These are phyloP conservation scores for Penicillium flavigenum DNA, from an alignment of 495 filamentous ascomycete genomes.

Conservation along the genomic window DNA sequence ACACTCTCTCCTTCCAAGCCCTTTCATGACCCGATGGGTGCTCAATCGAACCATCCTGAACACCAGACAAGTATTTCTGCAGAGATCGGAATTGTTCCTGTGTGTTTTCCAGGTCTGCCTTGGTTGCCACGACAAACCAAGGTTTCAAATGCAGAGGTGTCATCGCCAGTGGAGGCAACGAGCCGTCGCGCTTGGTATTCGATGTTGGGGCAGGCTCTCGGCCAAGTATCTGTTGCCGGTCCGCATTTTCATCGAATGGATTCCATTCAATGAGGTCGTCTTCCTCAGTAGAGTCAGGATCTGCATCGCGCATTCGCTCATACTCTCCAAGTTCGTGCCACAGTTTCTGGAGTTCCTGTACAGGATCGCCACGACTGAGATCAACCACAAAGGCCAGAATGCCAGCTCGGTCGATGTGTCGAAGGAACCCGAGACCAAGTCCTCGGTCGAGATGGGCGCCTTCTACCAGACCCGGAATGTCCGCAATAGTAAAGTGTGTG, in stretches of 20 bases:
- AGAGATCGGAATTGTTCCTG: conserved; percentile 71
- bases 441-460: conserved; percentile 91
- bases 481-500: conserved; percentile 86
- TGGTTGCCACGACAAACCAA: conserved; percentile 97
- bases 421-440: conserved; percentile 84
- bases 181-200: conserved; percentile 14
- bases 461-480: conserved; percentile 90
- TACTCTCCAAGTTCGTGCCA: conserved; percentile 91
- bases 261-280: conserved; percentile 35
- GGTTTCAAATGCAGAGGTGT: conserved; percentile 81
- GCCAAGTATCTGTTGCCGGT: conserved; percentile 12
- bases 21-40: conserved; percentile 71
- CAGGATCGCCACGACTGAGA: conserved; percentile 74
- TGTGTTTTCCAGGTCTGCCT: conserved; percentile 80
- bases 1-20: conserved; percentile 64
- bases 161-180: conserved; percentile 38
- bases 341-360: conserved; percentile 70
- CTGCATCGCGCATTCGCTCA: conserved; percentile 65
- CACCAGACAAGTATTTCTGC: conserved; percentile 61
- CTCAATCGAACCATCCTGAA: conserved; percentile 55
- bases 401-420: conserved; percentile 90
- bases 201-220: conserved; percentile 22
- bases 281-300: conserved; percentile 51
- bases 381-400: conserved; percentile 94
- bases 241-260: conserved; percentile 27